Percentiles rank a stretch among this genome's conserved stretches.
These are phyloP conservation scores for Juglanconis juglandina DNA, from an alignment of 2,329 filamentous ascomycete genomes.

Conservation along the genomic window DNA sequence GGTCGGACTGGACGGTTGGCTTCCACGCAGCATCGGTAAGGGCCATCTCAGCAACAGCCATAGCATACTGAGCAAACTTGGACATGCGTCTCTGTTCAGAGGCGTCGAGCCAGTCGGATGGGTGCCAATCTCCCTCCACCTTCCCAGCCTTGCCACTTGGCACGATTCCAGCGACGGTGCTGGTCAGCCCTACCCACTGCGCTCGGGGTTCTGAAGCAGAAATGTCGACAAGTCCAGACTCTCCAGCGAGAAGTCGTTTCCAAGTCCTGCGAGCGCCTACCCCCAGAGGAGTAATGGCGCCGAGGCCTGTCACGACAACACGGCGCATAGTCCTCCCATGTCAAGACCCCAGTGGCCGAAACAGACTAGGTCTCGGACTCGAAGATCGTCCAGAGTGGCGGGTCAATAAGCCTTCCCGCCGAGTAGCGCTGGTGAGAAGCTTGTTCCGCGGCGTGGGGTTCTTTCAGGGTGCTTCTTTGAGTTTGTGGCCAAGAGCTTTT, in stretches of 20 bases:
- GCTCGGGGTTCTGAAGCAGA: conserved; percentile 53
- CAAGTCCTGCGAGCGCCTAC: conserved; percentile 76
- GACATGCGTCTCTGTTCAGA: conserved; percentile 74
- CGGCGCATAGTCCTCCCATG: conserved; percentile 57
- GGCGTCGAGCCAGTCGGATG: conserved; percentile 51
- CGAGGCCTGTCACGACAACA: conserved; percentile 80
- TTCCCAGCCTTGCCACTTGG: conserved; percentile 45
- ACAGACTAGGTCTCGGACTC: not conserved
- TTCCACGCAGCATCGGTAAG: conserved; percentile 78
- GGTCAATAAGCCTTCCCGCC: not conserved
- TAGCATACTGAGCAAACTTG: conserved; percentile 85
- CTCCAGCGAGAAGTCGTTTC: conserved; percentile 72
- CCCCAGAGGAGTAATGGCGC: conserved; percentile 78
- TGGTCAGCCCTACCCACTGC: conserved; percentile 70
- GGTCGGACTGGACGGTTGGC: conserved; percentile 56
- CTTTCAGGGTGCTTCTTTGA: no score
- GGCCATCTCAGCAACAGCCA: conserved; percentile 83
- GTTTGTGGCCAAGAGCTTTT: no score
- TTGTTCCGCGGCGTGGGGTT: not conserved
- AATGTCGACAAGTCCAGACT: conserved; percentile 78
- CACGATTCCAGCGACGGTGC: conserved; percentile 80
- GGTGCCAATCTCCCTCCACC: conserved; percentile 44
- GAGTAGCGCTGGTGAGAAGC: not conserved
- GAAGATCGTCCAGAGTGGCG: not conserved
- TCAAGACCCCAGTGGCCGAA: conserved; percentile 11